Percentiles rank a stretch among this genome's conserved stretches.
phyloP scores from a whole-genome alignment of 306 rosid genomes.

The Delonix regia region DNA sequence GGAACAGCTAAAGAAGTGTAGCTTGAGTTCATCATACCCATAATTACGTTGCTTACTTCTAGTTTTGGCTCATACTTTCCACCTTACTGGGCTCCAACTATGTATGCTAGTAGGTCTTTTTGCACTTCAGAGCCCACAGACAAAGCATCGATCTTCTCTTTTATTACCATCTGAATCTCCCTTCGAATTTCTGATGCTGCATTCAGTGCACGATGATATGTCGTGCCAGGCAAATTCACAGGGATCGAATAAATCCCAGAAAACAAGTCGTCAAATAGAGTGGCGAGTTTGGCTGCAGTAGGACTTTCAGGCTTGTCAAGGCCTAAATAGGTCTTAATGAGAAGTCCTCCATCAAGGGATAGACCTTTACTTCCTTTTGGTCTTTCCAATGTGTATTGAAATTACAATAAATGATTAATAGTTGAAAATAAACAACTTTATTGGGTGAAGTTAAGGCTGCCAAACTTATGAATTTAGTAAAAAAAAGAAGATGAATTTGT shows the following conservation, averaged over 20 bases:
- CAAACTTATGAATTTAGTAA: too few species aligned
- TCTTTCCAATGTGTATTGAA: conserved; percentile 54
- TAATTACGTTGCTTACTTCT: conserved; percentile 59
- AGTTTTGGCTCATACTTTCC: conserved; percentile 69
- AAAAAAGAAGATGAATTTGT: too few species aligned
- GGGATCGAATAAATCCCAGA: conserved; percentile 57
- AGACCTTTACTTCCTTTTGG: conserved; percentile 43
- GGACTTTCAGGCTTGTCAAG: conserved; percentile 36
- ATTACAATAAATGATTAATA: neutral
- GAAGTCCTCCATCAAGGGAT: conserved; percentile 50
- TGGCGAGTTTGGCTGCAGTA: conserved; percentile 38
- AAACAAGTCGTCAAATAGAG: conserved; percentile 46
- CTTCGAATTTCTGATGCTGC: conserved; percentile 52
- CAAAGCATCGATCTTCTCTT: conserved; percentile 60
- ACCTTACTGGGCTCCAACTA: conserved; percentile 55
- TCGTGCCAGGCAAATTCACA: conserved; percentile 57
- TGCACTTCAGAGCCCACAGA: conserved; percentile 51
- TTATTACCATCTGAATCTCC: conserved; percentile 49
- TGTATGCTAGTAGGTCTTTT: conserved; percentile 55
- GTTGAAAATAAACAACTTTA: too few species aligned
- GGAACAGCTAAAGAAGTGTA: conserved; percentile 53
- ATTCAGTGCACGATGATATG: conserved; percentile 47
- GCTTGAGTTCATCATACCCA: conserved; percentile 68
- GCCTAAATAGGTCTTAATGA: conserved; percentile 54
- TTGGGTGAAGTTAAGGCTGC: too few species aligned